Evolutionary conservation across 192 early-diverging fungal genomes (phyloP), one percentile per base, ranked within the genome.

Genomic region (Coemansia sp.): DNA sequence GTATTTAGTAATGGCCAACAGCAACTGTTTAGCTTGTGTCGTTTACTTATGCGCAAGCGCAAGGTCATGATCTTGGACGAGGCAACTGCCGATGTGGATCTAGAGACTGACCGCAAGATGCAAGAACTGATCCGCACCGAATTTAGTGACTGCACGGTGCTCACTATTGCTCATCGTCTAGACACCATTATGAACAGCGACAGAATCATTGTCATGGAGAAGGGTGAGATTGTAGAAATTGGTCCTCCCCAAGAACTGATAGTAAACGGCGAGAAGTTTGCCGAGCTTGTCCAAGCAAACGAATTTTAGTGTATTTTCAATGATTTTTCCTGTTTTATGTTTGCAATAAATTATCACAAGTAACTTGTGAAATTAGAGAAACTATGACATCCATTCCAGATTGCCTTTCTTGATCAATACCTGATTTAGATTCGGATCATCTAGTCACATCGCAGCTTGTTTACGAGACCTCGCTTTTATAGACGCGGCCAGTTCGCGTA

Each of bases 131-230:
- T 90, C 28, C 77, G 78, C 7, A 72, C 67, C 14, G 73, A 88
- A 55, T 89, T 90, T 74, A 66, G 38, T 2, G 61, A 74, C n/a
- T 66, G 64, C 26, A 75, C 74, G 2, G 77, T 90, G 16, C 64
- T 91, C 3, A 88, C 88, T 30, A 91, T 91, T 50, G 90, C 90
- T 0, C 89, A 95, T 74, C 87, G 92, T 23, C 67, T 91, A 1
- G 89, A 91, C 52, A 91, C 90, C 2, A 80, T 88, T 0, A 68
- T 86, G 30, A 62, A 80, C 35, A 90, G 92, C 66, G 87, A 89
- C 55, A 72, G 86, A 5, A 77, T 89, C 16, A 40, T 89, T 33
- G 88, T 89, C 6, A 72, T 87, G 71, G 81, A 76, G 39, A 32
- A 47, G 2, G 74, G 74, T 3, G 6, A 21, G 30, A 26, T 68